Conservation (phyloP, 176 grass and related monocot genomes). For the Dendrocalamus sinicus region DNA sequence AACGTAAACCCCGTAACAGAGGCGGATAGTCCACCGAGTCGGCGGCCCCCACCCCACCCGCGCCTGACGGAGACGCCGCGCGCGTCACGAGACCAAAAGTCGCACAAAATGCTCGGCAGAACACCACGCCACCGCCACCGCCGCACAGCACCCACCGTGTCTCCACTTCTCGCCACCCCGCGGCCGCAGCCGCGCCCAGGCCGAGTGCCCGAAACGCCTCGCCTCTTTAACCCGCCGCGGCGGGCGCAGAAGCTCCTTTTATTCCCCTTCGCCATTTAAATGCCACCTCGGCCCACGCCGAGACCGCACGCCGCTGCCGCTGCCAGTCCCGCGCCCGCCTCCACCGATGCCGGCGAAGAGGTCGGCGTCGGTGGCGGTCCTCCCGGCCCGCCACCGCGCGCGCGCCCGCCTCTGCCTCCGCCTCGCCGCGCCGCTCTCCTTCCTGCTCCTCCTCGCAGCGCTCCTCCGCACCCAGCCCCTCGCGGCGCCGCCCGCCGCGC, state of each 20-base stretch:
- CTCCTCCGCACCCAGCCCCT: slow-evolving; percentile 57
- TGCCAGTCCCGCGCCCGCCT: neutral
- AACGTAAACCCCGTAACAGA: too few relatives aligned
- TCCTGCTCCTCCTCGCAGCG: slow-evolving; percentile 58
- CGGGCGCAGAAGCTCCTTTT: too few relatives aligned
- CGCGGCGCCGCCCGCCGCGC: slow-evolving; percentile 1
- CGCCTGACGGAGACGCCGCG: neutral
- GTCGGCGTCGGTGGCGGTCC: slow-evolving; percentile 40
- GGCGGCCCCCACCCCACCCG: neutral
- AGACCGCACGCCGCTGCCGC: neutral
- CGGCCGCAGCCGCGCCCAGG: slow-evolving; percentile 7
- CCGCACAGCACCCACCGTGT: neutral
- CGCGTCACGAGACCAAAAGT: slow-evolving; percentile 34
- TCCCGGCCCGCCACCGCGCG: slow-evolving; percentile 43
- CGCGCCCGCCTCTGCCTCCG: slow-evolving; percentile 68
- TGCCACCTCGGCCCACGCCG: slow-evolving; percentile 44
- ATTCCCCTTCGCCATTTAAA: neutral
- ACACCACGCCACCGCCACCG: slow-evolving; percentile 21
- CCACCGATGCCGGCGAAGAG: slow-evolving; percentile 64
- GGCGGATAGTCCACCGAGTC: neutral
- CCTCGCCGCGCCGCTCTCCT: slow-evolving; percentile 60
- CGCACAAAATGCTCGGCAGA: slow-evolving; percentile 8
- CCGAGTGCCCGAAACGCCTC: slow-evolving; percentile 7
- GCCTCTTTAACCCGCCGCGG: slow-evolving; percentile 21
- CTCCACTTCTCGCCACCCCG: slow-evolving; percentile 15